phyloP scores from a whole-genome alignment of 768 basidiomycete genomes.

The Amanita pallidorosea region DNA sequence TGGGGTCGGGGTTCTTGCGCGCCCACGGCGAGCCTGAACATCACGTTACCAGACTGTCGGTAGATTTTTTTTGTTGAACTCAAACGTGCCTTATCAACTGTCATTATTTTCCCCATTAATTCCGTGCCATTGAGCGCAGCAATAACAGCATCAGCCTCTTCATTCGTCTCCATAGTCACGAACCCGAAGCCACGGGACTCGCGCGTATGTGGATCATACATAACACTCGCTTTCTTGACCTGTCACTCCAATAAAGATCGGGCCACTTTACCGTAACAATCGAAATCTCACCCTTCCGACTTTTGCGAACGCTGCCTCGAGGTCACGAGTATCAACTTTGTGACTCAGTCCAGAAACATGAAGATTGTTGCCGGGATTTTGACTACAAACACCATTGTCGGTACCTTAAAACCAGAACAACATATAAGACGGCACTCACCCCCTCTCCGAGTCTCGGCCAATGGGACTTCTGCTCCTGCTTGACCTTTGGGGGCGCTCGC shows the following conservation, averaged over 20 bases:
- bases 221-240: constrained; percentile 65
- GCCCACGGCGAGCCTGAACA: constrained; percentile 72
- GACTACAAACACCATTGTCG: constrained; percentile 18
- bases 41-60: not conserved
- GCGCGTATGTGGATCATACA: constrained; percentile 63
- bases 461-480: constrained; percentile 73
- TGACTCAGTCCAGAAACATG: constrained; percentile 51
- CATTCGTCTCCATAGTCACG: constrained; percentile 57
- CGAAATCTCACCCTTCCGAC: constrained; percentile 36
- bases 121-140: constrained; percentile 76
- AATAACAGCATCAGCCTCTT: constrained; percentile 90
- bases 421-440: constrained; percentile 28
- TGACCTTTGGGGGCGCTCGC: constrained; percentile 49
- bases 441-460: constrained; percentile 37
- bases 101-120: constrained; percentile 77
- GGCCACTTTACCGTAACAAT: not conserved
- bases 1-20: constrained; percentile 87
- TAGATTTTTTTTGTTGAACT: not conserved
- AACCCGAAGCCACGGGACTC: constrained; percentile 73
- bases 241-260: constrained; percentile 15
- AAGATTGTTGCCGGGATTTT: constrained; percentile 60
- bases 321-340: constrained; percentile 67
- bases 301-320: constrained; percentile 83
- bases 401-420: constrained; percentile 11
- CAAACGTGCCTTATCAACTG: constrained; percentile 70